Percentiles rank a stretch among this genome's conserved stretches.
Conservation (phyloP, 2,329 filamentous ascomycete species). For the Lasiodiplodia sp. region DNA sequence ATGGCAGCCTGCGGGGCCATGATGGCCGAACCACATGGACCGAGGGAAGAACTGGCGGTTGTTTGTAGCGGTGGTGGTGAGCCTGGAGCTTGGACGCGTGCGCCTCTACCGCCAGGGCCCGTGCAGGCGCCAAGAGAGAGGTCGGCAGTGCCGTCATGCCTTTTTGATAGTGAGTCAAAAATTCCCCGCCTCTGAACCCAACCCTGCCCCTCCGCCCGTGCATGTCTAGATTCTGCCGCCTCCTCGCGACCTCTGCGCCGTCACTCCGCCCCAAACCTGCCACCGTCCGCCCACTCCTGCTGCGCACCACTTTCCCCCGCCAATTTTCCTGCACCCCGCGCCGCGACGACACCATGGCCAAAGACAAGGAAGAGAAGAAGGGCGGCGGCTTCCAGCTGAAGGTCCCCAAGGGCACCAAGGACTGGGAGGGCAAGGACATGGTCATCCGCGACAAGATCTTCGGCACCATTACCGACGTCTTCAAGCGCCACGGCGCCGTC, state of each 20-base stretch:
- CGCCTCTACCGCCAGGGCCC: neutral
- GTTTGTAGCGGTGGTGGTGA: constrained; percentile 9
- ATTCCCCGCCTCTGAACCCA: constrained; percentile 11
- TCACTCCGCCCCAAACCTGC: constrained; percentile 6
- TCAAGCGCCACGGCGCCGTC: constrained; percentile 82
- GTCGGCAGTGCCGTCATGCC: constrained; percentile 8
- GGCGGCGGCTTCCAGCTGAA: constrained; percentile 71
- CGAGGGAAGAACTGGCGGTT: neutral
- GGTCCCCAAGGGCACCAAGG: constrained; percentile 89
- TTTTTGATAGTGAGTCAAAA: constrained; percentile 21
- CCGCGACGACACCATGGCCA: constrained; percentile 52
- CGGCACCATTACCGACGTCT: constrained; percentile 75
- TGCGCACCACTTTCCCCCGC: neutral
- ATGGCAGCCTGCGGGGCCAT: constrained; percentile 77
- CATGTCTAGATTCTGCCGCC: constrained; percentile 28
- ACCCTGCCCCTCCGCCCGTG: constrained; percentile 23
- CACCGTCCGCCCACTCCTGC: constrained; percentile 1
- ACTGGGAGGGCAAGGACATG: constrained; percentile 82
- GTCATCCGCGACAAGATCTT: constrained; percentile 84
- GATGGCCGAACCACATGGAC: constrained; percentile 35
- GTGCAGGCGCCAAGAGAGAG: constrained; percentile 15
- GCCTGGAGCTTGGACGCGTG: constrained; percentile 9
- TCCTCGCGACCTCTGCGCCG: constrained; percentile 25
- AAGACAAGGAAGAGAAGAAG: constrained; percentile 49
- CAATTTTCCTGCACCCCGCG: constrained; percentile 15